phyloP scores from a whole-genome alignment of 495 filamentous ascomycete species.

The Aspergillus avenaceus region DNA sequence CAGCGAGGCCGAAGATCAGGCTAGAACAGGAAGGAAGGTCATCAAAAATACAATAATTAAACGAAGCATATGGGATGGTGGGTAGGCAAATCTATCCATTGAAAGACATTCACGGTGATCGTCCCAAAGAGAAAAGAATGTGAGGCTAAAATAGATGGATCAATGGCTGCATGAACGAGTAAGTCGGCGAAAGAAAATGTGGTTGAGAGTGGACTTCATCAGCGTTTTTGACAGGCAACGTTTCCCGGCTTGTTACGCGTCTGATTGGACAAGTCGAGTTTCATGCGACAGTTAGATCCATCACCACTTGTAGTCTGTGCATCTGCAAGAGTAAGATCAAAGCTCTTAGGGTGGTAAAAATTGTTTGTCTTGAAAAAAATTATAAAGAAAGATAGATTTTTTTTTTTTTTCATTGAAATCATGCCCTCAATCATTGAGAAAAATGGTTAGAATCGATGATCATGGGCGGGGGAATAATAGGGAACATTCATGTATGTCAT shows the following conservation, averaged over 20 bases:
- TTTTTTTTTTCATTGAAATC: too few species aligned
- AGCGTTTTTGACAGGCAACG: conserved; percentile 17
- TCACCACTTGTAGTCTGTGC: conserved; percentile 17
- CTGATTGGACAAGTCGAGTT: conserved; percentile 14
- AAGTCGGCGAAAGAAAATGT: background rate
- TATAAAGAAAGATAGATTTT: too few species aligned
- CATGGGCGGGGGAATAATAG: too few species aligned
- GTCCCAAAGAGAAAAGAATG: background rate
- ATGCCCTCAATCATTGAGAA: too few species aligned
- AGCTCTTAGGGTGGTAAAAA: background rate
- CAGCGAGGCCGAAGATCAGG: background rate
- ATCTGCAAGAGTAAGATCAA: conserved; percentile 3
- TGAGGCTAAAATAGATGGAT: background rate
- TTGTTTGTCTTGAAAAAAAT: too few species aligned
- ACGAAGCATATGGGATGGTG: too few species aligned
- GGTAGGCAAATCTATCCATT: too few species aligned
- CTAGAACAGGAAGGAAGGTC: background rate
- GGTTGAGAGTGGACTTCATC: conserved; percentile 6
- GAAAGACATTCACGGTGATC: background rate
- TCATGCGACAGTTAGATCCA: conserved; percentile 23
- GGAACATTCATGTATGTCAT: too few species aligned
- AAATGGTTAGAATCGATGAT: too few species aligned
- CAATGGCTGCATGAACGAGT: background rate
- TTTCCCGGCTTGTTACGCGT: conserved; percentile 12
- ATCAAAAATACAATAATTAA: background rate